Percentiles rank a stretch among this genome's conserved stretches.
These are phyloP conservation scores for Dioszegia crocea DNA, from an alignment of 768 basidiomycete genomes.

Conservation along the genomic window DNA sequence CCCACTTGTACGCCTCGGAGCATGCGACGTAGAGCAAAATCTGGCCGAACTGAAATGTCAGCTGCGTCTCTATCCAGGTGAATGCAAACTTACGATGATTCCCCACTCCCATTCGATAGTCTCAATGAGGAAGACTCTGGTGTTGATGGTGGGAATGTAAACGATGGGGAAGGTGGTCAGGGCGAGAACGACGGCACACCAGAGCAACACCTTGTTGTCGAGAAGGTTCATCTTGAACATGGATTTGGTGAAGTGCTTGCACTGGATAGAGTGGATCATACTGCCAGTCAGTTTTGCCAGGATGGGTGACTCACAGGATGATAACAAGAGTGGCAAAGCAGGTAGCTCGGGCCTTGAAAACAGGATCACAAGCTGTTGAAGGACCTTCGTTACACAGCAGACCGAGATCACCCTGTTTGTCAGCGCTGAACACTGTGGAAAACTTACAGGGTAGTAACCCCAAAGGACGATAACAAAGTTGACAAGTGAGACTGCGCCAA, in stretches of 20 bases:
- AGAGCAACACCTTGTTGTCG: conserved; percentile 50
- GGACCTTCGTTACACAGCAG: conserved; percentile 46
- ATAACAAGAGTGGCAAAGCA: conserved; percentile 51
- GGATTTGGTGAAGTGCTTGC: conserved; percentile 47
- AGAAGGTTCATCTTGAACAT: conserved; percentile 48
- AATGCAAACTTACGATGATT: conserved; percentile 33
- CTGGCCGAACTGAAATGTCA: conserved; percentile 30
- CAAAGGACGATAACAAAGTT: conserved; percentile 51
- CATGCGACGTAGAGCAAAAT: conserved; percentile 39
- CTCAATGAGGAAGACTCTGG: conserved; percentile 49
- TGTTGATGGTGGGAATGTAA: conserved; percentile 50
- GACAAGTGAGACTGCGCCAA: conserved; percentile 36
- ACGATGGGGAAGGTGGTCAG: conserved; percentile 48
- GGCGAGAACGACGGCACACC: conserved; percentile 44
- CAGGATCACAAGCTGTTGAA: conserved; percentile 44
- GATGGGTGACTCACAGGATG: conserved; percentile 27
- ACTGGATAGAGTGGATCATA: conserved; percentile 46
- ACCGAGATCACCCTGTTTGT: conserved; percentile 41
- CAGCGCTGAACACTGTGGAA: neutral
- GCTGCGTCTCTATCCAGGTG: neutral
- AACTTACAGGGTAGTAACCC: conserved; percentile 40
- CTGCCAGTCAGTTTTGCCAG: conserved; percentile 12
- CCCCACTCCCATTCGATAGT: conserved; percentile 52
- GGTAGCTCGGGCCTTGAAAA: conserved; percentile 51
- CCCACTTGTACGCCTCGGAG: conserved; percentile 43